Evolutionary conservation across 306 rosid genomes (phyloP).

Genomic region (Benincasa hispida): DNA sequence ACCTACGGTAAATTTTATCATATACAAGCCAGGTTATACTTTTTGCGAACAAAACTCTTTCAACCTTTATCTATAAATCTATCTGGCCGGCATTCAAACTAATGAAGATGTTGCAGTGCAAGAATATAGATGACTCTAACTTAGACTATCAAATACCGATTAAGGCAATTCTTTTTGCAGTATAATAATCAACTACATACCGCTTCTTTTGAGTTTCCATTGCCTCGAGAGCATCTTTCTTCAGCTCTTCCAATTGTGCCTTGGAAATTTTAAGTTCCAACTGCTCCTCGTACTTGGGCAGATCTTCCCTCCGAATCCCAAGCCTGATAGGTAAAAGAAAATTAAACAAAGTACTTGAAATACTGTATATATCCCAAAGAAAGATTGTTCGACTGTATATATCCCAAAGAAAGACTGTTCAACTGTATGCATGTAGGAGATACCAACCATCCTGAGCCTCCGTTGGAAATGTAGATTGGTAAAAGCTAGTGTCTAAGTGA

Average conservation of each 20-base stretch:
- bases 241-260: conserved; percentile 76
- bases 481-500: neutral
- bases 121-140: too few species aligned
- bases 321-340: conserved; percentile 23
- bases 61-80: neutral
- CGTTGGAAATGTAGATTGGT: neutral
- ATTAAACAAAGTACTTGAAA: neutral
- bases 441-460: neutral
- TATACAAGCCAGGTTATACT: neutral
- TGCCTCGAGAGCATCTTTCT: conserved; percentile 74
- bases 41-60: neutral
- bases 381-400: too few species aligned
- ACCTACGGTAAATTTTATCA: neutral
- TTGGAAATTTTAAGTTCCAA: conserved; percentile 67
- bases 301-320: conserved; percentile 57
- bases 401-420: neutral
- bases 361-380: neutral
- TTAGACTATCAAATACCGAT: neutral
- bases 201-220: conserved; percentile 89
- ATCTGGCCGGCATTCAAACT: too few species aligned
- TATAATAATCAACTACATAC: conserved; percentile 24
- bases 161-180: neutral
- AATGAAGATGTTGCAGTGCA: too few species aligned
- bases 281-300: conserved; percentile 75
- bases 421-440: neutral